Evolutionary conservation across 2,329 filamentous ascomycete species (phyloP).

Genomic region (Hypoxylon sp.): DNA sequence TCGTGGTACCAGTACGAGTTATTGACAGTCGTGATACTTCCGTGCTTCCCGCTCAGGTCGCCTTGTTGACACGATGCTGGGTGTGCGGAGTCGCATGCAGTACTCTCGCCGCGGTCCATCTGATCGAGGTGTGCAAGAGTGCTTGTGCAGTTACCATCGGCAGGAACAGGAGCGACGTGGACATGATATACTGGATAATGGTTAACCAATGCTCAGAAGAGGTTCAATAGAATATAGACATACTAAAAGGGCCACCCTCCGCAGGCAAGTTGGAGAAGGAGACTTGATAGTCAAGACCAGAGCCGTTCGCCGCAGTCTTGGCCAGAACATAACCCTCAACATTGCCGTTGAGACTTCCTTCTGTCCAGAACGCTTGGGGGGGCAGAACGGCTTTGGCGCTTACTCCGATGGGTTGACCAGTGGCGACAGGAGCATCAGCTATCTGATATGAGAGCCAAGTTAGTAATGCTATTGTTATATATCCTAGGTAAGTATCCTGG

Average conservation of each 20-base stretch:
- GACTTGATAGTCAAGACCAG: conserved; percentile 68
- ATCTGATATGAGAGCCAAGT: conserved; percentile 49
- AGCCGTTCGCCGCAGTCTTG: conserved; percentile 60
- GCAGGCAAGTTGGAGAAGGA: conserved; percentile 70
- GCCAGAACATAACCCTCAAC: conserved; percentile 66
- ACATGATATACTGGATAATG: conserved; percentile 74
- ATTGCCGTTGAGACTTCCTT: conserved; percentile 62
- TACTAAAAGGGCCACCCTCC: conserved; percentile 70
- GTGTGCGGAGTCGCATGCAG: conserved; percentile 67
- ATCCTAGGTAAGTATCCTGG: background rate
- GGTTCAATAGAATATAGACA: conserved; percentile 47
- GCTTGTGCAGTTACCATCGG: conserved; percentile 76
- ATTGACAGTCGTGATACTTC: conserved; percentile 62
- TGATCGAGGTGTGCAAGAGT: conserved; percentile 79
- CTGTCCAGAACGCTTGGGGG: conserved; percentile 62
- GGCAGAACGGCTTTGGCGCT: conserved; percentile 70
- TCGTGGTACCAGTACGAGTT: conserved; percentile 69
- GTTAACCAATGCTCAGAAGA: conserved; percentile 27
- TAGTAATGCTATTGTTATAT: conserved; percentile 18
- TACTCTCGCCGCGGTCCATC: conserved; percentile 71
- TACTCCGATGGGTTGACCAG: conserved; percentile 67
- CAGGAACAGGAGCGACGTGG: conserved; percentile 73
- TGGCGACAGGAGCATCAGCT: conserved; percentile 64
- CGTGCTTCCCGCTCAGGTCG: conserved; percentile 81
- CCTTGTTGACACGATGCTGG: conserved; percentile 80